Evolutionary conservation across 1,284 basidiomycete species (phyloP).

Genomic region (Porogramme epimiltina): DNA sequence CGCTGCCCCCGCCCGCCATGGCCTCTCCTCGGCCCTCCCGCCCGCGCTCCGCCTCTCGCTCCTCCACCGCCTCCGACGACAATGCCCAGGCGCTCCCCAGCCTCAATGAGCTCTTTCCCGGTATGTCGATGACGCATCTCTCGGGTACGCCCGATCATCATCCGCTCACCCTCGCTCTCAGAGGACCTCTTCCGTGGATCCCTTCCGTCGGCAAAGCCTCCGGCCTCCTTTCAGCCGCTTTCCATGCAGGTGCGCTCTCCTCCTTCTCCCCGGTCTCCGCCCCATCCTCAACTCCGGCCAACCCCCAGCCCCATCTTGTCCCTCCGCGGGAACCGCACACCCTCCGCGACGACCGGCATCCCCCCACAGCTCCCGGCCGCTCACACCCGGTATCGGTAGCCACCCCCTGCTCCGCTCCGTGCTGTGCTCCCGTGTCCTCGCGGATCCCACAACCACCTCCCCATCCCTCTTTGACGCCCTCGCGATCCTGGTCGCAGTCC

Average conservation of each 20-base stretch:
- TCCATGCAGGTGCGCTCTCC: conserved; percentile 5
- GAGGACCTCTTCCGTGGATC: conserved; percentile 25
- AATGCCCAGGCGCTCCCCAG: conserved; percentile 26
- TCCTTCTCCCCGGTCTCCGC: background rate
- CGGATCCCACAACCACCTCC: conserved; percentile 5
- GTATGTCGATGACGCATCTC: conserved; percentile 12
- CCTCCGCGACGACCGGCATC: background rate
- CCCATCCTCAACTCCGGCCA: background rate
- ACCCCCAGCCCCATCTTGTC: background rate
- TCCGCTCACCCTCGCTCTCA: conserved; percentile 11
- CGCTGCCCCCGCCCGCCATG: conserved; percentile 11
- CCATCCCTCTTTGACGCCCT: background rate
- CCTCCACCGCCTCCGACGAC: conserved; percentile 14
- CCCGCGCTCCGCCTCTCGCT: conserved; percentile 6
- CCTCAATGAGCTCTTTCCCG: conserved; percentile 33
- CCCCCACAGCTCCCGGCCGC: conserved; percentile 4
- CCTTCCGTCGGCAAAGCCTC: conserved; percentile 7
- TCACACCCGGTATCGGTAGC: conserved; percentile 1
- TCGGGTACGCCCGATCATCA: no score
- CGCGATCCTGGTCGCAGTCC: background rate
- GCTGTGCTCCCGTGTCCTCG: conserved; percentile 6
- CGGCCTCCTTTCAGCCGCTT: conserved; percentile 15
- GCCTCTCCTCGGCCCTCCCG: conserved; percentile 9
- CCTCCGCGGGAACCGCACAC: conserved; percentile 3
- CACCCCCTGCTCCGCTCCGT: conserved; percentile 1